Percentiles rank a stretch among this genome's conserved stretches.
These are phyloP conservation scores for Saposhnikovia divaricata DNA, from an alignment of 129 eudicot species.

Conservation along the genomic window DNA sequence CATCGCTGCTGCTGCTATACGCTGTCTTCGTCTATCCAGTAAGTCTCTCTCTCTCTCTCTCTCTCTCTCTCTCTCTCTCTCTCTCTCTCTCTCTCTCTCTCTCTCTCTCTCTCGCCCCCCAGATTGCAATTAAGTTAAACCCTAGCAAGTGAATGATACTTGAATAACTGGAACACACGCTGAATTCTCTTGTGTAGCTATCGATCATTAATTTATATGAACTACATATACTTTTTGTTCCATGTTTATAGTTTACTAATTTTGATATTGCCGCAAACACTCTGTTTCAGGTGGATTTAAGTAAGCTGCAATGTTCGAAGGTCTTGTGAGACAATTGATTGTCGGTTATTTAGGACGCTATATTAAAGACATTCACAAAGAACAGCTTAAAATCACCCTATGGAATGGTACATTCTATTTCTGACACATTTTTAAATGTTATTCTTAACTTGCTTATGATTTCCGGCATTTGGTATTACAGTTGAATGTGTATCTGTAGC, in stretches of 20 bases:
- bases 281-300: background rate
- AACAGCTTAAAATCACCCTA: slow-evolving; percentile 91
- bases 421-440: background rate
- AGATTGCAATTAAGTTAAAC: background rate
- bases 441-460: background rate
- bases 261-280: background rate
- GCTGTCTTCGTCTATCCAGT: too few species aligned
- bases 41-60: too few species aligned
- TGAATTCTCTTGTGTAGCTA: background rate
- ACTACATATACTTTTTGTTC: background rate
- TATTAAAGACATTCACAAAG: slow-evolving; percentile 85
- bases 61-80: too few species aligned
- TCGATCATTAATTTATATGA: background rate
- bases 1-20: too few species aligned
- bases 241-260: background rate
- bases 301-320: slow-evolving; percentile 74
- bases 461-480: background rate
- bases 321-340: slow-evolving; percentile 74
- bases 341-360: slow-evolving; percentile 86
- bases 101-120: too few species aligned
- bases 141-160: background rate
- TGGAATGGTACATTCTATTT: slow-evolving; percentile 54
- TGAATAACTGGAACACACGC: background rate
- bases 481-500: background rate
- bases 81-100: too few species aligned